phyloP scores from a whole-genome alignment of 2,329 filamentous ascomycete genomes.

The Pyricularia pennisetigena region DNA sequence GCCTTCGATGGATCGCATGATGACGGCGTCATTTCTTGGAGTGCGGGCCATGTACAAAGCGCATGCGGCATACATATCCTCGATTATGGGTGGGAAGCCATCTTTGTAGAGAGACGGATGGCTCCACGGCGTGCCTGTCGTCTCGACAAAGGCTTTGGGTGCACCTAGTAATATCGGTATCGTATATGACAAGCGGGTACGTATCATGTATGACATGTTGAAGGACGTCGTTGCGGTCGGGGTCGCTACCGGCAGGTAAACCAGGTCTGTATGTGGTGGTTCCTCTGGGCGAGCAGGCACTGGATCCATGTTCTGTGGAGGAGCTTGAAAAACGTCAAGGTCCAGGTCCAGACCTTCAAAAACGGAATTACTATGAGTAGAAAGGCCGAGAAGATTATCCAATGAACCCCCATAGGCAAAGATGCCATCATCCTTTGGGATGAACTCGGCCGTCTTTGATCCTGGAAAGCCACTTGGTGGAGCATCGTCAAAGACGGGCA shows the following conservation, averaged over 20 bases:
- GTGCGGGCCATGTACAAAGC: constrained; percentile 42
- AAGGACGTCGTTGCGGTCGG: background rate
- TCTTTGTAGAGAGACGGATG: constrained; percentile 41
- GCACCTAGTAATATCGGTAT: constrained; percentile 43
- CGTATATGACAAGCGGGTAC: constrained; percentile 27
- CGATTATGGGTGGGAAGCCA: constrained; percentile 38
- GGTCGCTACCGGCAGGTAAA: background rate
- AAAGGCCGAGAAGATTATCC: background rate
- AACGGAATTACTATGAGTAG: no score
- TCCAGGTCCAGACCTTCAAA: background rate
- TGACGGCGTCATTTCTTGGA: constrained; percentile 31
- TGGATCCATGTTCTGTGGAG: background rate
- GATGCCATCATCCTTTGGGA: background rate
- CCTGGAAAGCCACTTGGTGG: background rate
- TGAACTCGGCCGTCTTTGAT: background rate
- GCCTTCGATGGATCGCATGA: constrained; percentile 36
- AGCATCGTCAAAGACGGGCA: background rate
- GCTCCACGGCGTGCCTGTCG: constrained; percentile 41
- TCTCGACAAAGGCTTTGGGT: constrained; percentile 34
- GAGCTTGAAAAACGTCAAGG: background rate
- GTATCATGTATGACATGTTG: constrained; percentile 6
- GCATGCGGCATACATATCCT: constrained; percentile 43
- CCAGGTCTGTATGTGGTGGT: background rate
- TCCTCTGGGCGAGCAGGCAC: background rate
- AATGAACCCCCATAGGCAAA: background rate